phyloP scores from a whole-genome alignment of 73 alveolate genomes.

The Durusdinium trenchii region DNA sequence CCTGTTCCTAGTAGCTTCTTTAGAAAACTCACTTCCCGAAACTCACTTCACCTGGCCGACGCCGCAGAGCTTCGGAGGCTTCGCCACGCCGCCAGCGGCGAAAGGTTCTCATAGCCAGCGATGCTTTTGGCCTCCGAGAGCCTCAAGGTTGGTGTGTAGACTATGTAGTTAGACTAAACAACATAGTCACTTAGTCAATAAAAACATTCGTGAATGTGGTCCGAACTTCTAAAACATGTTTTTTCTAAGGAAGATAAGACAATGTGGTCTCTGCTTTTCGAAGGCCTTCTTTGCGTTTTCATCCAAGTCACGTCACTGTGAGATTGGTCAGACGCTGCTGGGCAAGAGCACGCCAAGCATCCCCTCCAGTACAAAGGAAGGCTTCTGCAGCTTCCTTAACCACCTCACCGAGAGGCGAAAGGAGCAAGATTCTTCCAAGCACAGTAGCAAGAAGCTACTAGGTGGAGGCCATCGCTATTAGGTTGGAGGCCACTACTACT shows the following conservation, averaged over 20 bases:
- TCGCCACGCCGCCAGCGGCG: conserved; percentile 10
- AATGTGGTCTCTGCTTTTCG: neutral
- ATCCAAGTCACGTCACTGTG: neutral
- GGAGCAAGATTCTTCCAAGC: no score
- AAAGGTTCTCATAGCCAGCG: conserved; percentile 1
- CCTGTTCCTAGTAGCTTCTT: no score
- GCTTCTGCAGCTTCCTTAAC: conserved; percentile 60
- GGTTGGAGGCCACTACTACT: no score
- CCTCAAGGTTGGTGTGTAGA: neutral
- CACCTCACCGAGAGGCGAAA: no score
- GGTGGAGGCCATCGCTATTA: no score
- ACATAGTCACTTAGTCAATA: neutral
- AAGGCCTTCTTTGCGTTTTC: neutral
- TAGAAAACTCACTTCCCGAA: no score
- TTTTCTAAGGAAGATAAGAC: neutral
- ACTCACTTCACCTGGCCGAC: no score
- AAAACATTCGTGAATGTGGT: neutral
- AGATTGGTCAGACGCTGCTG: conserved; percentile 44
- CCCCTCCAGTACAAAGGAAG: conserved; percentile 50
- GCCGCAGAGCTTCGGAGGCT: neutral
- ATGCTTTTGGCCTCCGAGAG: conserved; percentile 28
- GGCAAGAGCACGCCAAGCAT: conserved; percentile 66
- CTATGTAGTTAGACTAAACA: neutral
- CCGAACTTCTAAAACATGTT: neutral
- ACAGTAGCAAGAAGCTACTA: no score